These are phyloP conservation scores for Podaxis mareebaensis DNA, from an alignment of 768 basidiomycete genomes.

Conservation along the genomic window DNA sequence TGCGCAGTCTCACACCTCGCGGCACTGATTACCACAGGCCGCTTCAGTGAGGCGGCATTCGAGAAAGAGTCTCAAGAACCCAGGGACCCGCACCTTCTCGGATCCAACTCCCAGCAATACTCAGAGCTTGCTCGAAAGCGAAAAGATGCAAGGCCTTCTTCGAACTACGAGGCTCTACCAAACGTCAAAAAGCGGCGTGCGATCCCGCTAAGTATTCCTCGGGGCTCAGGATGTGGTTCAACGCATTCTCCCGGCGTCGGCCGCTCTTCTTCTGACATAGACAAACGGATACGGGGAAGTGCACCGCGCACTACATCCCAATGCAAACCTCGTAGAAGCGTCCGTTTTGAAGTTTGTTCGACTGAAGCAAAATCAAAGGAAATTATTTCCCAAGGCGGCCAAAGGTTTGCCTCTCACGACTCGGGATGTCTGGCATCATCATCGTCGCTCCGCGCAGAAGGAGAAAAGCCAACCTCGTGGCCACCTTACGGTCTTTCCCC, in stretches of 20 bases:
- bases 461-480: not conserved
- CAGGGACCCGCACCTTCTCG: not conserved
- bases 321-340: not conserved
- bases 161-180: not conserved
- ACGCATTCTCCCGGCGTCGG: not conserved
- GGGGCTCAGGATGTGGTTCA: not conserved
- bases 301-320: not conserved
- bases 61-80: not conserved
- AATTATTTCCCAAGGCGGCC: not conserved
- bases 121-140: not conserved
- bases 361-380: not conserved
- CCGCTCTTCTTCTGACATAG: not conserved
- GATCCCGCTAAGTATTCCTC: not conserved
- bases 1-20: not conserved
- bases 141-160: not conserved
- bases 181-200: not conserved
- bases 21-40: not conserved
- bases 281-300: not conserved
- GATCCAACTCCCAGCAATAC: not conserved
- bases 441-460: not conserved
- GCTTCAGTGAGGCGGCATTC: not conserved
- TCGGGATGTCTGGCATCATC: not conserved
- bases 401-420: not conserved
- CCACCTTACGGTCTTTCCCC: not conserved
- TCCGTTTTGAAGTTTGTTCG: constrained; percentile 6